phyloP scores from a whole-genome alignment of 1,139 yeast genomes.

The Lodderomyces margitis region DNA sequence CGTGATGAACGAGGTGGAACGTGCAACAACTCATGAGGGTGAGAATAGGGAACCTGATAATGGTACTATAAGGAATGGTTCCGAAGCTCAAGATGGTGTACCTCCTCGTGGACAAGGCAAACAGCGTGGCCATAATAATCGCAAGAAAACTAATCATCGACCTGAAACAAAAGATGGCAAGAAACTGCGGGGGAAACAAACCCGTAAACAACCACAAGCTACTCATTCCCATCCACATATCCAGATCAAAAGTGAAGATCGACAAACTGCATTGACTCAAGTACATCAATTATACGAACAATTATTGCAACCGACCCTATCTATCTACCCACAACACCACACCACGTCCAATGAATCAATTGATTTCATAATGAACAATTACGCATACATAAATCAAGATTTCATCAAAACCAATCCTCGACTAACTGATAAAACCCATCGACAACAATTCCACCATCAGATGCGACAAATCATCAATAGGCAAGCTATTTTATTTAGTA shows the following conservation, averaged over 20 bases:
- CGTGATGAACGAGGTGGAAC: too few relatives aligned
- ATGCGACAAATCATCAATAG: constrained; percentile 2
- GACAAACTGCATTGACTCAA: neutral
- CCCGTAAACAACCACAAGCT: neutral
- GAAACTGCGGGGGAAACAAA: too few relatives aligned
- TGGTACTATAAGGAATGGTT: too few relatives aligned
- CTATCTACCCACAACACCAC: neutral
- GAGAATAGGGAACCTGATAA: too few relatives aligned
- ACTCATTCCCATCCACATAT: neutral
- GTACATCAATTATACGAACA: neutral
- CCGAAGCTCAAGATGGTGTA: too few relatives aligned
- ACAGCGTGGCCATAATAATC: too few relatives aligned
- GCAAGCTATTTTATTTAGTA: constrained; percentile 44
- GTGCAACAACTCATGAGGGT: too few relatives aligned
- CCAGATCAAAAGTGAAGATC: neutral
- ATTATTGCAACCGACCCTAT: neutral
- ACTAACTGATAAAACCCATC: constrained; percentile 4
- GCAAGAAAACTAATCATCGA: too few relatives aligned
- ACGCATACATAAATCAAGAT: neutral
- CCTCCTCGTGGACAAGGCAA: too few relatives aligned
- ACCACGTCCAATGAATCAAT: too few relatives aligned
- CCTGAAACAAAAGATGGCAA: too few relatives aligned
- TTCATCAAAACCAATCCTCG: constrained; percentile 7
- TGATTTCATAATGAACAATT: neutral
- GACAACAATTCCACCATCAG: constrained; percentile 5